Conservation (phyloP, 2,329 filamentous ascomycete genomes). For the Exophiala sp. region DNA sequence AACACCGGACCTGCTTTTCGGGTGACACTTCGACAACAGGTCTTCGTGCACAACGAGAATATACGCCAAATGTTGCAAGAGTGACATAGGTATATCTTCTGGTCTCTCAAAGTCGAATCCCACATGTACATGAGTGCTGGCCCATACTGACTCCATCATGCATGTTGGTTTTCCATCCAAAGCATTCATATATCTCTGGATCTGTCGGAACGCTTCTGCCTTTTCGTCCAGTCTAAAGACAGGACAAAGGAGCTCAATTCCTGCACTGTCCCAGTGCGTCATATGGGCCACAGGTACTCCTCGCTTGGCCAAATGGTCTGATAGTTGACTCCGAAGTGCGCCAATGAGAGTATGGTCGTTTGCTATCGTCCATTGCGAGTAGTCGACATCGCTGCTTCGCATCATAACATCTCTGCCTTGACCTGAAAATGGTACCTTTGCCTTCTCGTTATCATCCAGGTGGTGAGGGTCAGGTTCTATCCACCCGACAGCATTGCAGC, state of each 20-base stretch:
- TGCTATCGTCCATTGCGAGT: conserved; percentile 24
- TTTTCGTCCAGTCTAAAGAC: conserved; percentile 15
- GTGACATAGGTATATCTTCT: conserved; percentile 14
- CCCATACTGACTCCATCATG: conserved; percentile 19
- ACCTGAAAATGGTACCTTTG: conserved; percentile 5
- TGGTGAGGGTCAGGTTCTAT: conserved; percentile 2
- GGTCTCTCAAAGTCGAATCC: conserved; percentile 17
- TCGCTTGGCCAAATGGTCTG: not conserved
- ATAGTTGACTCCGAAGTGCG: conserved; percentile 12
- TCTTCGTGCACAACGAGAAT: conserved; percentile 23
- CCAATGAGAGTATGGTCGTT: conserved; percentile 23
- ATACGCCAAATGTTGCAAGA: conserved; percentile 24
- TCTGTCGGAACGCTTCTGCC: conserved; percentile 6
- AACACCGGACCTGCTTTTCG: conserved; percentile 17
- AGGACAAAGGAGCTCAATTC: conserved; percentile 17
- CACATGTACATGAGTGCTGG: conserved; percentile 23
- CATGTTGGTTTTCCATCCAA: conserved; percentile 3
- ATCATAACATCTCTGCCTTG: conserved; percentile 4
- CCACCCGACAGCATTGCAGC: conserved; percentile 18
- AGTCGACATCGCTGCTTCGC: conserved; percentile 13
- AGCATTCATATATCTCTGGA: conserved; percentile 14
- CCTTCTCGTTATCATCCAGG: not conserved
- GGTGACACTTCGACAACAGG: conserved; percentile 24
- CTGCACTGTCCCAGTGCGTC: conserved; percentile 16
- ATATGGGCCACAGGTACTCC: not conserved